Evolutionary conservation across 202 grass and related monocot genomes (phyloP), one percentile per base, ranked within the genome.

Genomic region (Brachypodium distachyon): DNA sequence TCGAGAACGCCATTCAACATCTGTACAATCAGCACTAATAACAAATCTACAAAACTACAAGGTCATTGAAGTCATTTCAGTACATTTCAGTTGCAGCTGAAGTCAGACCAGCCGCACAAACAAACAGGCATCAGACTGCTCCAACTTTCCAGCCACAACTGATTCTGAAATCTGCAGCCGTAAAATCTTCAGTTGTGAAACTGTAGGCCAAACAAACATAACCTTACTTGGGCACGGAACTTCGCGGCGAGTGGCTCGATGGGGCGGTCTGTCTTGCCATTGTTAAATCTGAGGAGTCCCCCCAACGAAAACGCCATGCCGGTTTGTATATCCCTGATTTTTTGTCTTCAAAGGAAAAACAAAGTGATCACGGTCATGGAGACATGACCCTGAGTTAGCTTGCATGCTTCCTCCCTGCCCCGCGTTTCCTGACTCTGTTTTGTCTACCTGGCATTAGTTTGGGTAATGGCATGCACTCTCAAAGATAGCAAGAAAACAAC

Each of bases 191-290:
- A n/a, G n/a, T n/a, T n/a, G n/a, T n/a, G n/a, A n/a, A n/a, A n/a
- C n/a, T n/a, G n/a, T n/a, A n/a, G n/a, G n/a, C n/a, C n/a, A n/a
- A n/a, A n/a, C n/a, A n/a, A n/a, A n/a, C n/a, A n/a, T n/a, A n/a
- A n/a, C n/a, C n/a, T n/a, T n/a, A n/a, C 62, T 76, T 34, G 62
- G 71, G 43, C 71, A 29, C 4, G n/a, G 83, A 10, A 67, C 77
- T 37, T 31, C 16, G 70, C 23, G 38, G 69, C 12, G 17, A 77
- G 21, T 17, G 40, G 41, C 17, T 23, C 10, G 10, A 44, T 29
- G 60, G 69, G 59, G 40, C 33, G 68, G 42, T 46, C 34, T 46
- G 12, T 21, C 23, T 29, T 44, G 40, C 64, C 64, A 28, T 44
- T 18, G 64, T 67, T 26, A 66, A 42, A 25, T 66, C 12, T 42